phyloP scores from a whole-genome alignment of 495 filamentous ascomycete species.

The Parachaetomium inaequale region DNA sequence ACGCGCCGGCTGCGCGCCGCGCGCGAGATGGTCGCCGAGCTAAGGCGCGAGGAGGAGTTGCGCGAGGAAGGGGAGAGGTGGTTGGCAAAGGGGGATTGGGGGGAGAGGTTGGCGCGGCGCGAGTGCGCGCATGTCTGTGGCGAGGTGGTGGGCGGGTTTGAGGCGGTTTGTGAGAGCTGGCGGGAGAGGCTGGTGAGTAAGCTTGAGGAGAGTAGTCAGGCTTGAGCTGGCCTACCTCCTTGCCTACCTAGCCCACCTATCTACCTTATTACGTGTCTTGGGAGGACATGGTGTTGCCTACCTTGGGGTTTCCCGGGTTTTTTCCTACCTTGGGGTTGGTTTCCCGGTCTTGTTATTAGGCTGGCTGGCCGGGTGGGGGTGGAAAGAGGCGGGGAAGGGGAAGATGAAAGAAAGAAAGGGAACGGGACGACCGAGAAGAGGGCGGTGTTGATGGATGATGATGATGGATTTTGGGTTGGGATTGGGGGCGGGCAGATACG shows the following conservation, averaged over 20 bases:
- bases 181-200: constrained; percentile 45
- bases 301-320: too few species aligned
- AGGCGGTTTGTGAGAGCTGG: constrained; percentile 69
- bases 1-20: constrained; percentile 69
- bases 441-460: too few species aligned
- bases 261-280: too few species aligned
- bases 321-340: too few species aligned
- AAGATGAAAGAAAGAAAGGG: too few species aligned
- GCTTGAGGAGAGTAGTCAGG: constrained; percentile 34
- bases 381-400: too few species aligned
- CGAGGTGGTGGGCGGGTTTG: constrained; percentile 88
- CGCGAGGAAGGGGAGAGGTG: constrained; percentile 76
- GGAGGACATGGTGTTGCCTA: too few species aligned
- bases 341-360: too few species aligned
- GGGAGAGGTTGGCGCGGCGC: constrained; percentile 64
- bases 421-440: too few species aligned
- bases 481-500: background rate
- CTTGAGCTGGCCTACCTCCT: background rate
- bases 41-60: constrained; percentile 74
- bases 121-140: constrained; percentile 76
- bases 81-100: constrained; percentile 78
- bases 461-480: background rate
- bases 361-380: too few species aligned
- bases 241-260: too few species aligned
- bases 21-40: constrained; percentile 75